A percentile compares a stretch with the other conserved stretches of the same genome.
phyloP scores from a whole-genome alignment of 148 eudicot species.

The Arbutus unedo region DNA sequence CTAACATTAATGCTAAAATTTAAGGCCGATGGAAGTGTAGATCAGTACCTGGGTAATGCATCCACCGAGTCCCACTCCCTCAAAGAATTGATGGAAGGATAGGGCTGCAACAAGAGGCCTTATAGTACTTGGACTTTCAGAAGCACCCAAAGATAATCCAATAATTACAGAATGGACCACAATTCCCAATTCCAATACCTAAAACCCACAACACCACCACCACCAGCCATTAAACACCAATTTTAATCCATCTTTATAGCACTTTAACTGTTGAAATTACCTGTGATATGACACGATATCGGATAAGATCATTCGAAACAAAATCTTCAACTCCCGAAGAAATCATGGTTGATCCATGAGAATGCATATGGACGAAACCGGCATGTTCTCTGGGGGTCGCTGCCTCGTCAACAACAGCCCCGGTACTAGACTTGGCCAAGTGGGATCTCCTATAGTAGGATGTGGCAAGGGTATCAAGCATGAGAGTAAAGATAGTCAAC shows the following conservation, averaged over 20 bases:
- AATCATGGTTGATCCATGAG: too few relatives aligned
- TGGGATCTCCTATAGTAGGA: background rate
- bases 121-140: background rate
- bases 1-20: too few relatives aligned
- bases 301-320: too few relatives aligned
- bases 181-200: conserved; percentile 11
- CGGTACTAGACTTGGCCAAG: background rate
- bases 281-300: too few relatives aligned
- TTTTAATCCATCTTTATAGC: too few relatives aligned
- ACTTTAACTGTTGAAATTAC: too few relatives aligned
- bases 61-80: conserved; percentile 12
- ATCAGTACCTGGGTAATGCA: conserved; percentile 9
- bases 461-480: background rate
- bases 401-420: too few relatives aligned
- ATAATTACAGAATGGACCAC: conserved; percentile 14
- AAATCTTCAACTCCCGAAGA: too few relatives aligned
- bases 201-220: background rate
- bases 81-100: conserved; percentile 11
- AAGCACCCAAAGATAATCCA: conserved; percentile 12
- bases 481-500: background rate
- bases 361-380: too few relatives aligned
- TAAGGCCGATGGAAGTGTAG: too few relatives aligned
- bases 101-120: conserved; percentile 10
- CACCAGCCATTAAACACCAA: too few relatives aligned
- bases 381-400: too few relatives aligned